These are phyloP conservation scores for Francoa sonchifolia DNA, from an alignment of 441 rosid genomes.

Conservation along the genomic window DNA sequence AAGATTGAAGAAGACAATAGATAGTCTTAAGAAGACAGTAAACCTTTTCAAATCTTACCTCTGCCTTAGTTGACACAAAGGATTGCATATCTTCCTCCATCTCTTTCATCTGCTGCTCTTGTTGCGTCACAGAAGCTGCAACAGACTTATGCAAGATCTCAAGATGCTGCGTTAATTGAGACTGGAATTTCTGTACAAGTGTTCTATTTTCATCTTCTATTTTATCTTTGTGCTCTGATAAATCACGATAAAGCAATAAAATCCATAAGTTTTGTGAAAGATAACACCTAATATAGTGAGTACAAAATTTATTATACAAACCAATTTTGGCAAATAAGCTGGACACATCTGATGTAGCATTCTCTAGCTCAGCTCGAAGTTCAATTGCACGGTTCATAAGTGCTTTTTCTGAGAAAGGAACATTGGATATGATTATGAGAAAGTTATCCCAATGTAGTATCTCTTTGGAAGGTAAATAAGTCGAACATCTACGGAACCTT, in stretches of 20 bases:
- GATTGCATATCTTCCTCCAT: constrained; percentile 93
- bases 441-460: no score
- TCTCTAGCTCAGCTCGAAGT: constrained; percentile 73
- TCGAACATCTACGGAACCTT: no score
- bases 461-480: no score
- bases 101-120: constrained; percentile 70
- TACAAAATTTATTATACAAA: no score
- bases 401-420: constrained; percentile 50
- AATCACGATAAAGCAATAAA: neutral
- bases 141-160: constrained; percentile 73
- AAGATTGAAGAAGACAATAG: constrained; percentile 7
- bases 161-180: constrained; percentile 63
- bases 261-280: no score
- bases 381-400: constrained; percentile 78
- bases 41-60: constrained; percentile 29
- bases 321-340: constrained; percentile 85
- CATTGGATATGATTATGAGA: no score
- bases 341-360: constrained; percentile 83
- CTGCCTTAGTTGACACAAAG: constrained; percentile 73
- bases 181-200: constrained; percentile 68
- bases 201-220: constrained; percentile 77
- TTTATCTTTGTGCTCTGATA: constrained; percentile 83
- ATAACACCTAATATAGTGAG: no score
- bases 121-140: constrained; percentile 72
- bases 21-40: neutral